Conservation (phyloP, 768 basidiomycete genomes). For the Hygrophoropsis aurantiaca region DNA sequence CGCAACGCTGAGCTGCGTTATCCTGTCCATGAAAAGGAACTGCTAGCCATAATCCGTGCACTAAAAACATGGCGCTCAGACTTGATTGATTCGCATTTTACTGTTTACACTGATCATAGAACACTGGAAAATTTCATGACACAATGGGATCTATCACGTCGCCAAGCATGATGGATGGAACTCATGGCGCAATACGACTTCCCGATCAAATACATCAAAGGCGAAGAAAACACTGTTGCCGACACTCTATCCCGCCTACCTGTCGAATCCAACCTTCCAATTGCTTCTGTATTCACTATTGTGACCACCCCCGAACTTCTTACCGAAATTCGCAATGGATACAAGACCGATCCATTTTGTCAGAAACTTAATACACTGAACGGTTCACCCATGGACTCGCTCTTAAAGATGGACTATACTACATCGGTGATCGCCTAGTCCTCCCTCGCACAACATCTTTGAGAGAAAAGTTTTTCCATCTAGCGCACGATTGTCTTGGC, state of each 20-base stretch:
- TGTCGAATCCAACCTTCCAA: not conserved
- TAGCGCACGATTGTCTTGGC: conserved; percentile 9
- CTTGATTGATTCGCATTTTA: not conserved
- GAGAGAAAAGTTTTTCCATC: no score
- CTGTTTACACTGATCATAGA: conserved; percentile 29
- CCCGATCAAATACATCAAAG: conserved; percentile 35
- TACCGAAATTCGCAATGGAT: not conserved
- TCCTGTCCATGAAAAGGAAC: conserved; percentile 30
- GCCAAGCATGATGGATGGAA: conserved; percentile 38
- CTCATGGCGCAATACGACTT: conserved; percentile 37
- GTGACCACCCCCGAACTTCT: not conserved
- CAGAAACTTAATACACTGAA: not conserved
- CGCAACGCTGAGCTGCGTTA: conserved; percentile 25
- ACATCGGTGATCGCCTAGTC: conserved; percentile 3
- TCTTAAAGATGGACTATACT: not conserved
- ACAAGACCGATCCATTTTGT: not conserved
- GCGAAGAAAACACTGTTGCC: conserved; percentile 19
- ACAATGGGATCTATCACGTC: not conserved
- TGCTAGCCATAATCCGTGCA: conserved; percentile 29
- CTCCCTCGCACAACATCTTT: conserved; percentile 7
- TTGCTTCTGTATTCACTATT: not conserved
- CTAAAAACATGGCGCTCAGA: conserved; percentile 27
- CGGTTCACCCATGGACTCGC: not conserved
- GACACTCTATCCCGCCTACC: conserved; percentile 16
- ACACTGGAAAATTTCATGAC: conserved; percentile 13